phyloP scores from a whole-genome alignment of 2,329 filamentous ascomycete genomes.

The Hypoxylon sp. region DNA sequence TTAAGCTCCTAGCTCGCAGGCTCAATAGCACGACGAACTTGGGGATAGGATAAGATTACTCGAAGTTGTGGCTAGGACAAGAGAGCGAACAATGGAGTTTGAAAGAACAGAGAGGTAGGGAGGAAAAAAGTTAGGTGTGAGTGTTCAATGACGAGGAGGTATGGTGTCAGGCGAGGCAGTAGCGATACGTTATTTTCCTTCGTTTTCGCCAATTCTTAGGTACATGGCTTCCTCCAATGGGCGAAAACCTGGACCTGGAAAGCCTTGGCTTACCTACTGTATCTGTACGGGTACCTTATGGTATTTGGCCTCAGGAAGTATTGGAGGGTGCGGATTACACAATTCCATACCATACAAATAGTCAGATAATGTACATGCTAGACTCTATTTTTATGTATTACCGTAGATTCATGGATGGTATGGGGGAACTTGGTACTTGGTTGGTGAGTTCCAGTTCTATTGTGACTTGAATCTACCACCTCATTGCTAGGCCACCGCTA shows the following conservation, averaged over 20 bases:
- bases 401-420: conserved; percentile 17
- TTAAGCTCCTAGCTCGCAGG: conserved; percentile 35
- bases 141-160: conserved; percentile 47
- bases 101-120: conserved; percentile 28
- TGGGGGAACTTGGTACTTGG: conserved; percentile 29
- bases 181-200: conserved; percentile 45
- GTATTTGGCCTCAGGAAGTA: not conserved
- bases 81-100: conserved; percentile 34
- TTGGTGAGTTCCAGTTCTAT: conserved; percentile 31
- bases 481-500: not conserved
- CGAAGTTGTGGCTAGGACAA: conserved; percentile 32
- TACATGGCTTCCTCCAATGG: conserved; percentile 36
- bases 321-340: conserved; percentile 22
- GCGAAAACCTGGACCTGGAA: conserved; percentile 33
- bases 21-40: conserved; percentile 28
- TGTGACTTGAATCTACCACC: conserved; percentile 17
- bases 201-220: conserved; percentile 45
- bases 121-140: conserved; percentile 27
- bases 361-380: too few relatives aligned
- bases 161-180: conserved; percentile 41
- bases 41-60: conserved; percentile 23
- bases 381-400: conserved; percentile 44
- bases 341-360: conserved; percentile 22
- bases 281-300: conserved; percentile 27
- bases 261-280: conserved; percentile 29